Base-by-base conservation (phyloP, 2,329 filamentous ascomycete genomes). In the Paracoccidioides brasiliensis region DNA sequence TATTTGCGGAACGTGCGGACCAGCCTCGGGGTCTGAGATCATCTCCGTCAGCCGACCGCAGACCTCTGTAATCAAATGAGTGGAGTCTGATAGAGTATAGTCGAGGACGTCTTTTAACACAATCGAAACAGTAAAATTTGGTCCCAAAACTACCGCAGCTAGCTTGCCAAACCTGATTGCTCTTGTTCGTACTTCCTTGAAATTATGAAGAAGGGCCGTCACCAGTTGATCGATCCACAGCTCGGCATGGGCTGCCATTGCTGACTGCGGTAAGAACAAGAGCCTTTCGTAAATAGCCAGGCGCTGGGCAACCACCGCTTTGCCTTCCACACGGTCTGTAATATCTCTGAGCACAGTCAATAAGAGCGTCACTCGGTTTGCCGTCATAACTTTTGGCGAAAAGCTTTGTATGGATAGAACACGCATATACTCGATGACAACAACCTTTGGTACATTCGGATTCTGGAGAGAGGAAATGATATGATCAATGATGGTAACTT, bases 191-290 rank as follows among this genome's bases (percentile, higher is more conserved):
- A 91, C 85, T 43, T 95, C 89, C 63, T 84, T 85, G 51, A 90
- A 74, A 37, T 75, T 82, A 68, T 88, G 90, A 42, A 95, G 77
- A 77, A 96, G 84, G 52, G 89, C 88, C 22, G 82, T 82, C 60
- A 97, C 83, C 22, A 95, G 74, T 67, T 94, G 85, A 53, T 85
- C 78, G 51, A 96, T 76, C 91, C 93, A 98, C 57, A 88, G 79
- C 2, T 80, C 76, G 55, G 79, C 74, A 44, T 89, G 82, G 30
- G 78, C 72, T 14, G 83, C 72, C 84, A 98, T 95, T 28, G 82
- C 74, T 15, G 76, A 70, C 52, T 80, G 84, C 4, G 83, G 80
- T 69, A 94, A 87, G 57, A 80, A 80, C 30, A 95, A 70, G 1
- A 98, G 75, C 54, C 83, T 84, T 59, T 83, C 82, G 67, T 95